Evolutionary conservation across 73 alveolate species (phyloP).

Genomic region (Paramecium primaurelia): DNA sequence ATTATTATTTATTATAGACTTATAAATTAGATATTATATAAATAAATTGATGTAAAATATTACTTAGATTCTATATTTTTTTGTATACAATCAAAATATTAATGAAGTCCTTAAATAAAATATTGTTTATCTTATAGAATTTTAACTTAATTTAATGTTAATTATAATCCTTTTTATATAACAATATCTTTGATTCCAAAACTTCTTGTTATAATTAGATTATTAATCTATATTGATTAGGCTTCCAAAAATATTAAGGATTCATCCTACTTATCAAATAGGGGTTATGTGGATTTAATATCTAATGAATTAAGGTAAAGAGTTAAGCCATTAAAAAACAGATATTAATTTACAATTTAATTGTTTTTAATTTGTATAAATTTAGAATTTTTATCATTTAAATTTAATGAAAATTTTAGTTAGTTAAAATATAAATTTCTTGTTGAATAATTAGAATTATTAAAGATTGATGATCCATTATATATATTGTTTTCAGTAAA

Average conservation of each 20-base stretch:
- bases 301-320: background rate
- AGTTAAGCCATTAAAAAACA: background rate
- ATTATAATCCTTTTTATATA: background rate
- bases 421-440: background rate
- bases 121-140: background rate
- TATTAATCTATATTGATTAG: background rate
- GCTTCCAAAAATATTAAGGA: background rate
- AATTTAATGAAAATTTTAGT: background rate
- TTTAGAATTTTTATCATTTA: background rate
- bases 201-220: background rate
- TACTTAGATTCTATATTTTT: background rate
- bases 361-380: background rate
- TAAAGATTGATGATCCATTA: background rate
- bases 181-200: background rate
- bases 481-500: background rate
- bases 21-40: background rate
- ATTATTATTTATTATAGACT: background rate
- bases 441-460: background rate
- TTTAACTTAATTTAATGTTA: background rate
- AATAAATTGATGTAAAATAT: background rate
- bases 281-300: background rate
- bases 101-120: background rate
- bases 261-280: background rate
- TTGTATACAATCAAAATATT: background rate
- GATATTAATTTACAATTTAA: background rate